These are phyloP conservation scores for Fusarium virguliforme DNA, from an alignment of 2,329 filamentous ascomycete genomes.

Conservation along the genomic window DNA sequence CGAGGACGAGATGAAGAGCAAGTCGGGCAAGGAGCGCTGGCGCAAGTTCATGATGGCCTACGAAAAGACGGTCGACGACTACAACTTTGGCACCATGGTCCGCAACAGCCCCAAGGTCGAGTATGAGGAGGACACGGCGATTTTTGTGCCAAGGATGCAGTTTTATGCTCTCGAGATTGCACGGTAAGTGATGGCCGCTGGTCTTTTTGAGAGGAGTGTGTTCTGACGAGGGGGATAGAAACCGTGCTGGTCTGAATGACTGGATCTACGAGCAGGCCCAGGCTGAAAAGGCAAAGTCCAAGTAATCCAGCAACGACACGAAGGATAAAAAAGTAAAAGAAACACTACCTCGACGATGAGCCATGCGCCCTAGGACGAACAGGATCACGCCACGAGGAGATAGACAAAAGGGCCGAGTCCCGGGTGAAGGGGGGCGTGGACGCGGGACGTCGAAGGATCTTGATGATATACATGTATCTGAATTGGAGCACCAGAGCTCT, in stretches of 20 bases:
- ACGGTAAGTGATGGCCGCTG: slow-evolving; percentile 48
- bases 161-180: slow-evolving; percentile 71
- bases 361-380: slow-evolving; percentile 25
- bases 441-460: slow-evolving; percentile 14
- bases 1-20: slow-evolving; percentile 98
- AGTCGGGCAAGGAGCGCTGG: slow-evolving; percentile 94
- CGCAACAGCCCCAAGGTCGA: slow-evolving; percentile 83
- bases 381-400: neutral
- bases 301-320: slow-evolving; percentile 34
- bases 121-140: slow-evolving; percentile 90
- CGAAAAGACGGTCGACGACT: slow-evolving; percentile 96
- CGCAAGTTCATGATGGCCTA: slow-evolving; percentile 94
- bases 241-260: slow-evolving; percentile 91
- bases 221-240: slow-evolving; percentile 71
- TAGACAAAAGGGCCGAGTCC: neutral
- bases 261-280: slow-evolving; percentile 94
- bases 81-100: slow-evolving; percentile 97
- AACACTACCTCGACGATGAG: slow-evolving; percentile 16
- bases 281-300: slow-evolving; percentile 64
- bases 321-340: slow-evolving; percentile 21
- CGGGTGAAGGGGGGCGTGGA: neutral
- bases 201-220: neutral
- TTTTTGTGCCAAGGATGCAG: slow-evolving; percentile 79
- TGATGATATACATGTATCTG: slow-evolving; percentile 22
- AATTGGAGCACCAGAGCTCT: neutral